Evolutionary conservation across 352 stramenopile species (phyloP).

Genomic region (Aphanomyces stellatus): DNA sequence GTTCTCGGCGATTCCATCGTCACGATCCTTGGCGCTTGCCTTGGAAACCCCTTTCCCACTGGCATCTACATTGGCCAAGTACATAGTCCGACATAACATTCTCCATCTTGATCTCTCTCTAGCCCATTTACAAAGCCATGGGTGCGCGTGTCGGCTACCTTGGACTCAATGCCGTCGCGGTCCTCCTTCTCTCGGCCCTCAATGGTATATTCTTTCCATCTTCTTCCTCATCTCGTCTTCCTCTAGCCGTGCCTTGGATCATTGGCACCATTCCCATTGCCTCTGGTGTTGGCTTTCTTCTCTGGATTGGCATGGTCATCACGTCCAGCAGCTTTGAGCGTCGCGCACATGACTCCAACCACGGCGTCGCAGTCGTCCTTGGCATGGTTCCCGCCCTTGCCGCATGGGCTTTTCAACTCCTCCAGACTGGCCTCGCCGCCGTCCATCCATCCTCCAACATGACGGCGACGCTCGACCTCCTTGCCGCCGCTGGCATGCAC

Average conservation of each 20-base stretch:
- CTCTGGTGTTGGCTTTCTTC: conserved; percentile 34
- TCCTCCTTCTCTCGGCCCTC: conserved; percentile 27
- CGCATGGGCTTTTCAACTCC: conserved; percentile 35
- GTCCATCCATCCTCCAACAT: conserved; percentile 13
- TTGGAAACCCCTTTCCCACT: conserved; percentile 37
- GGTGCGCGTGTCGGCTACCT: conserved; percentile 32
- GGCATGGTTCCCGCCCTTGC: conserved; percentile 34
- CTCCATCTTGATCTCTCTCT: not conserved
- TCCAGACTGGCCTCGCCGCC: conserved; percentile 26
- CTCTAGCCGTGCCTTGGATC: conserved; percentile 25
- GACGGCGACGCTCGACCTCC: conserved; percentile 20
- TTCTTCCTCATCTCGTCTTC: not conserved
- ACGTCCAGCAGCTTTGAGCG: conserved; percentile 34
- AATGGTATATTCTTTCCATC: conserved; percentile 21
- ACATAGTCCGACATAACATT: not conserved
- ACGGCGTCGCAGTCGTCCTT: conserved; percentile 33
- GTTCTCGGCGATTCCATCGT: conserved; percentile 31
- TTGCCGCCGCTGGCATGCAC: conserved; percentile 29
- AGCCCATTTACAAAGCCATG: conserved; percentile 44
- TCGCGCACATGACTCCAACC: conserved; percentile 29
- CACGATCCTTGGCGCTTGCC: conserved; percentile 31
- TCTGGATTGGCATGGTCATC: conserved; percentile 46
- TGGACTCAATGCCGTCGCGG: conserved; percentile 25
- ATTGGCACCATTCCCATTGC: conserved; percentile 31
- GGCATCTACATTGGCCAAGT: conserved; percentile 38